phyloP scores from a whole-genome alignment of 2,329 filamentous ascomycete species.

The Cryphonectria nitschkei region DNA sequence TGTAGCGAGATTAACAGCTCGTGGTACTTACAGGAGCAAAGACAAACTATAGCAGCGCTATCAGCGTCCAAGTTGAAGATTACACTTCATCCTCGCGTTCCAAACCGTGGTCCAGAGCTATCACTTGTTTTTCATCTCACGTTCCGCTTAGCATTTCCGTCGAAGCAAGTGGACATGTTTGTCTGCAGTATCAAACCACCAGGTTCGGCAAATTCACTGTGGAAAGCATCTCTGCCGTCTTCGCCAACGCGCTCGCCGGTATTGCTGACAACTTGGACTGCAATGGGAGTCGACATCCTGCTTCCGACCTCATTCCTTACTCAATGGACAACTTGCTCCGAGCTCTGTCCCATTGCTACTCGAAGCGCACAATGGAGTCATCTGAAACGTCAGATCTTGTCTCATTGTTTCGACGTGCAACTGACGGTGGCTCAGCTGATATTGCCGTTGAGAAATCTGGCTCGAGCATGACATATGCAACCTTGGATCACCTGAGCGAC shows the following conservation, averaged over 20 bases:
- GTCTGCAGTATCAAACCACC: neutral
- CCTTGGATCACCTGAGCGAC: neutral
- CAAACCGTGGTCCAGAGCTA: neutral
- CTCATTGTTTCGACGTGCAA: neutral
- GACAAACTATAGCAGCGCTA: neutral
- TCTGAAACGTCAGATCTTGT: neutral
- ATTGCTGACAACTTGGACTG: neutral
- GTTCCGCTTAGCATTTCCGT: neutral
- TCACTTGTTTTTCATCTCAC: neutral
- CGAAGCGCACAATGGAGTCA: neutral
- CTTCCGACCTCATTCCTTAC: neutral
- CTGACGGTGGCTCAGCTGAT: neutral
- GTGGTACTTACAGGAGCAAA: neutral
- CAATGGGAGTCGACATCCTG: neutral
- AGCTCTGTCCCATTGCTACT: neutral
- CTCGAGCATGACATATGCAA: neutral
- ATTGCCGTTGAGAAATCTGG: neutral
- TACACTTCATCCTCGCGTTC: neutral
- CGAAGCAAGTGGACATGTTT: neutral
- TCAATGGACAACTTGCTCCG: neutral
- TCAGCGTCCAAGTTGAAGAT: neutral
- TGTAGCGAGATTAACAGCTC: neutral
- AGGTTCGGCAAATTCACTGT: neutral
- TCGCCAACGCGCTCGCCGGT: neutral
- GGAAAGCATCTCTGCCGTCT: neutral